A percentile compares a stretch with the other conserved stretches of the same genome.
Evolutionary conservation across 768 basidiomycete genomes (phyloP).

Genomic region (Hebeloma cylindrosporum): DNA sequence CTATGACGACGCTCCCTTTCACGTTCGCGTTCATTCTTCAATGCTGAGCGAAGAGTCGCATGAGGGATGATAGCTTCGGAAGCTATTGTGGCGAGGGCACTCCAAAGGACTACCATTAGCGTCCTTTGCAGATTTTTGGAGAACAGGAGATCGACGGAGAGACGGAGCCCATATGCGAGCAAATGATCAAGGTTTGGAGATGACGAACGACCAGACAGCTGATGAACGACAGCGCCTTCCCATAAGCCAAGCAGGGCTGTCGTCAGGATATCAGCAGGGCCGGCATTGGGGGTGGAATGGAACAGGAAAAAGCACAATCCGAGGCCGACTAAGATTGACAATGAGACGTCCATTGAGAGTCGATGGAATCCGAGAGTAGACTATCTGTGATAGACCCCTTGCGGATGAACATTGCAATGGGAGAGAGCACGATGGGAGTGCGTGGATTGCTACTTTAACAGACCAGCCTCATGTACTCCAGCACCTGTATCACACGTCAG

Average conservation of each 20-base stretch:
- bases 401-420: slow-evolving; percentile 25
- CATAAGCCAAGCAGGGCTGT: slow-evolving; percentile 42
- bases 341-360: slow-evolving; percentile 40
- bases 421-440: slow-evolving; percentile 24
- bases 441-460: slow-evolving; percentile 25
- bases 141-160: slow-evolving; percentile 42
- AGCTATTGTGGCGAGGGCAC: slow-evolving; percentile 32
- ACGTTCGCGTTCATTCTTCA: slow-evolving; percentile 23
- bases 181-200: slow-evolving; percentile 36
- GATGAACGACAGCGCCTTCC: slow-evolving; percentile 45
- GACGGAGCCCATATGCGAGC: slow-evolving; percentile 43
- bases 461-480: slow-evolving; percentile 22
- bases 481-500: too few species aligned
- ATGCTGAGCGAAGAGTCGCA: slow-evolving; percentile 22
- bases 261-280: slow-evolving; percentile 27
- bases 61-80: slow-evolving; percentile 34
- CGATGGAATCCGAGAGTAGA: slow-evolving; percentile 11
- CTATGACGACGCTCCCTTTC: slow-evolving; percentile 31
- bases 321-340: slow-evolving; percentile 43
- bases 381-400: slow-evolving; percentile 19
- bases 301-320: slow-evolving; percentile 39
- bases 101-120: slow-evolving; percentile 39
- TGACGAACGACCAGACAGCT: slow-evolving; percentile 33
- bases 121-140: slow-evolving; percentile 33
- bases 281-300: slow-evolving; percentile 23